Conservation (phyloP, 305 asterid species). For the Solanum hybrid region DNA sequence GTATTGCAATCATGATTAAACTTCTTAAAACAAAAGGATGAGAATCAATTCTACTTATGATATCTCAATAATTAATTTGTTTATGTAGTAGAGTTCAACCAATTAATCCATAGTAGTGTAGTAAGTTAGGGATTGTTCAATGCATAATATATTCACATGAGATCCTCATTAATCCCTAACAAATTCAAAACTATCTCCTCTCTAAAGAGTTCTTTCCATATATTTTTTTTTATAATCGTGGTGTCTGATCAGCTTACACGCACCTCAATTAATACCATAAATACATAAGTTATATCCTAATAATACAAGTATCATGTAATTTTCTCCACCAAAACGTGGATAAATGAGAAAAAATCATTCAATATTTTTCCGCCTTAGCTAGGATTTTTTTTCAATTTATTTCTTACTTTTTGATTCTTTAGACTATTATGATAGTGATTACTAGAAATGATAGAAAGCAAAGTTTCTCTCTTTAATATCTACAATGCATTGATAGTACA, state of each 20-base stretch:
- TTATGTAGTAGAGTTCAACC: background rate
- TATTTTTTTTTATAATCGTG: background rate
- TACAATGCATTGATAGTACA: background rate
- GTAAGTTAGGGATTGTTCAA: background rate
- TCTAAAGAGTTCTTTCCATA: background rate
- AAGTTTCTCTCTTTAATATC: background rate
- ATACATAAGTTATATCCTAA: background rate
- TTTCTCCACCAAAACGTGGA: background rate
- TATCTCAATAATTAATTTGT: background rate
- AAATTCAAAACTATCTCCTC: background rate
- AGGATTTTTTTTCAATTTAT: background rate
- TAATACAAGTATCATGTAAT: background rate
- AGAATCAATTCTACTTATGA: background rate
- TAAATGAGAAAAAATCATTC: rapidly evolving
- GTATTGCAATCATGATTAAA: background rate
- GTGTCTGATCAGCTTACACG: background rate
- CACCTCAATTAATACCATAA: background rate
- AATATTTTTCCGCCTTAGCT: rapidly evolving
- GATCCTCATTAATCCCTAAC: background rate
- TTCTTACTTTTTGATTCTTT: background rate
- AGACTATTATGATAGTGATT: background rate
- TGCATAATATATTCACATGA: background rate
- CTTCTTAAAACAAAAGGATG: background rate
- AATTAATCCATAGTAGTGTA: background rate
- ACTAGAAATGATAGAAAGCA: background rate